Conservation (phyloP, 371 early-diverging fungal genomes). For the Lichtheimia hyalospora region DNA sequence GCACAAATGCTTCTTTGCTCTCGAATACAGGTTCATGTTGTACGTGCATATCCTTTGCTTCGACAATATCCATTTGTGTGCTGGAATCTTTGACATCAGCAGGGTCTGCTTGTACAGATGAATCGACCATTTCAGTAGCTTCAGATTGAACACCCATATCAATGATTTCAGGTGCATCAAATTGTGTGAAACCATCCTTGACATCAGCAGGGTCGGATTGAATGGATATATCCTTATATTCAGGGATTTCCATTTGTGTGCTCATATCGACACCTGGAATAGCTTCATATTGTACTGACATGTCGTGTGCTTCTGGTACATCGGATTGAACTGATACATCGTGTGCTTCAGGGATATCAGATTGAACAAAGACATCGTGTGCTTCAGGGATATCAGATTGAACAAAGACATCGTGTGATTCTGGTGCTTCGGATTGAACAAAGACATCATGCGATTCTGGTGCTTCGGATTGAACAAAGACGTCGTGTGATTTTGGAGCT, state of each 20-base stretch:
- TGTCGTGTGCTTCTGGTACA: not conserved
- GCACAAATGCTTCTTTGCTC: slow-evolving; percentile 8
- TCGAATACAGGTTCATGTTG: slow-evolving; percentile 1
- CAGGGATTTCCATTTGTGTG: slow-evolving; percentile 9
- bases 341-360: slow-evolving; percentile 1
- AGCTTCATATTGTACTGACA: slow-evolving; percentile 2
- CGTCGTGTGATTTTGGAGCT: not conserved
- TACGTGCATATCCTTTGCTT: slow-evolving; percentile 7
- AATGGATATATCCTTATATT: not conserved
- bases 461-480: slow-evolving; percentile 10
- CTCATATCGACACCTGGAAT: slow-evolving; percentile 5
- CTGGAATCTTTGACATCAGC: not conserved
- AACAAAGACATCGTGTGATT: not conserved
- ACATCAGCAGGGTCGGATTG: slow-evolving; percentile 4
- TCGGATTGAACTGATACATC: slow-evolving; percentile 11
- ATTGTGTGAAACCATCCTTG: slow-evolving; percentile 5
- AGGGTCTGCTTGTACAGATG: slow-evolving; percentile 2
- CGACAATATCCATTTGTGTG: not conserved
- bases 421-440: slow-evolving; percentile 1
- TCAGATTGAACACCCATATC: slow-evolving; percentile 5
- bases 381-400: not conserved
- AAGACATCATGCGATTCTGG: not conserved
- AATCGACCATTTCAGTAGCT: not conserved
- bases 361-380: slow-evolving; percentile 8
- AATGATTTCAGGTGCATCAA: not conserved